Base-by-base conservation (phyloP, 2,329 filamentous ascomycete species). In the Colletotrichum viniferum region DNA sequence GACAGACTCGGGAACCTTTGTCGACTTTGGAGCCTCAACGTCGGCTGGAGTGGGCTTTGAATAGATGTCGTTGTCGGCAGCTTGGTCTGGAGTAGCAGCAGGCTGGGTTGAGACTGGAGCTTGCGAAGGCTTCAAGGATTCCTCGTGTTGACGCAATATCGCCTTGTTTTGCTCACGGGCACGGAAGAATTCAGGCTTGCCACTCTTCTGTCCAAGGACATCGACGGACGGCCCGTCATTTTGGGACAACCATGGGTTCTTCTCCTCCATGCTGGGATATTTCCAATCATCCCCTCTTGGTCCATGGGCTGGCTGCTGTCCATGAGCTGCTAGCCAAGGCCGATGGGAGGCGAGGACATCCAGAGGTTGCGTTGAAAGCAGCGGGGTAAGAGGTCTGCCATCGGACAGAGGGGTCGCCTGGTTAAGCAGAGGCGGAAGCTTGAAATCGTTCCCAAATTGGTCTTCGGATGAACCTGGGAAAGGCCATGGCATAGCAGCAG, bases 151-250 rank as follows among this genome's bases (percentile, higher is more conserved):
- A 14, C 63, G 58, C n/a, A 71, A 30, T 14, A 43, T 43, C 26
- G 55, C 69, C 43, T 81, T 84, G 68, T 86, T 87, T 26, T 80
- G 78, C 62, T 85, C 86, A 30, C 86, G 81, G 7, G 86, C 85
- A 5, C 79, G 79, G 66, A 87, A 87, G 66, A 79, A 87, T 26
- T 86, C 85, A 10, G 74, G 74, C 65, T 86, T 87, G 2, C 84
- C 85, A 4, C 81, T 83, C 66, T 79, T 83, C 28, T 80, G 78
- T 2, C 85, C 85, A 58, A 86, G 78, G 8, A 78, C 65, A 52
- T 83, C 80, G 18, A 81, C 82, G 8, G 74, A 74, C 6, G 60
- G 16, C 4, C 58, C 64, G 18, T 64, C 58, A 24, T 56, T 60
- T 36, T 69, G 73, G 9, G 55, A 7, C n/a, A 48, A 26, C 34